A percentile compares a stretch with the other conserved stretches of the same genome.
Evolutionary conservation across 1,284 basidiomycete genomes (phyloP).

Genomic region (Athelia psychrophila): DNA sequence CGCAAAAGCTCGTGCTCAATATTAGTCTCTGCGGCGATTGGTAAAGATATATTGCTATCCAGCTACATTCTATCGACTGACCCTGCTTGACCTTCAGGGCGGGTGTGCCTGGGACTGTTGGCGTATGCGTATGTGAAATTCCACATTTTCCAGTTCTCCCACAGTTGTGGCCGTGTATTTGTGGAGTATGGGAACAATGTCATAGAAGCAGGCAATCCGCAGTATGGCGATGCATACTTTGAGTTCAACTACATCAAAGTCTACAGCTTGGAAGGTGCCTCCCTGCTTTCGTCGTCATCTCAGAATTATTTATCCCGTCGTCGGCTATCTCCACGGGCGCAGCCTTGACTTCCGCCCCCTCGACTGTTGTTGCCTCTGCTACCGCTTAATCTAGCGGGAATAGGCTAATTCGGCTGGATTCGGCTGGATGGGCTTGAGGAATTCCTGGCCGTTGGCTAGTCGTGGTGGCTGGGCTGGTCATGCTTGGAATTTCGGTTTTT

Average conservation of each 20-base stretch:
- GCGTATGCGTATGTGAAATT: slow-evolving; percentile 33
- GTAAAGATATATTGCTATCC: too few relatives aligned
- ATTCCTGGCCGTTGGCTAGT: too few relatives aligned
- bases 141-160: slow-evolving; percentile 15
- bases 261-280: slow-evolving; percentile 17
- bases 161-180: slow-evolving; percentile 2
- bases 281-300: slow-evolving; percentile 4
- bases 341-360: not conserved
- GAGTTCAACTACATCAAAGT: slow-evolving; percentile 28
- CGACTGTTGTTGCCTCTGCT: not conserved
- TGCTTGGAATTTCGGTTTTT: too few relatives aligned
- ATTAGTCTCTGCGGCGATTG: slow-evolving; percentile 59
- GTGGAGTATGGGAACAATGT: slow-evolving; percentile 45
- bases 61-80: too few relatives aligned
- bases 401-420: too few relatives aligned
- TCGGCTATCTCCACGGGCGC: not conserved
- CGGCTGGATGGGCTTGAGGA: too few relatives aligned
- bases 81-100: slow-evolving; percentile 31
- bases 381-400: too few relatives aligned
- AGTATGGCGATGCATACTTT: slow-evolving; percentile 42
- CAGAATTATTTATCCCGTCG: slow-evolving; percentile 1
- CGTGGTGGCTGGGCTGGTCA: too few relatives aligned
- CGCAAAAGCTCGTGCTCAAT: slow-evolving; percentile 53
- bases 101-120: slow-evolving; percentile 39
- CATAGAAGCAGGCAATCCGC: slow-evolving; percentile 39